Evolutionary conservation across 352 stramenopile genomes (phyloP).

Genomic region (Aphanomyces euteiches): DNA sequence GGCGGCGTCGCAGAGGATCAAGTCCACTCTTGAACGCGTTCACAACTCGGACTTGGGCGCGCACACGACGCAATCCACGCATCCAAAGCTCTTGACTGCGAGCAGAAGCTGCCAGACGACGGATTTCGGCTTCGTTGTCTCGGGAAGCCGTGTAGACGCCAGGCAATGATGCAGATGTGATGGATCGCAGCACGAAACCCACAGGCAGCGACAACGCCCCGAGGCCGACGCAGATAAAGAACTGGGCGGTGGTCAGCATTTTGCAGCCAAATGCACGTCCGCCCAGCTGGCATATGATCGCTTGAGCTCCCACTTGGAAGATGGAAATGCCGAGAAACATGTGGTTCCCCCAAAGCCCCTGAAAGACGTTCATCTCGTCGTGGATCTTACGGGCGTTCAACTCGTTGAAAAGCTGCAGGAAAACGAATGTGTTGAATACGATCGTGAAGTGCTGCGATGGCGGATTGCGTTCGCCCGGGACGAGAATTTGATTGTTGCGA

Average conservation of each 20-base stretch:
- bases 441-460: conserved; percentile 75
- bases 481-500: conserved; percentile 38
- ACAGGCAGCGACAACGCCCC: conserved; percentile 51
- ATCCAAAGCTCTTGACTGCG: conserved; percentile 63
- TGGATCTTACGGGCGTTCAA: conserved; percentile 45
- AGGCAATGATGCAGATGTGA: conserved; percentile 61
- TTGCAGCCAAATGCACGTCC: conserved; percentile 70
- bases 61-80: conserved; percentile 46
- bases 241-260: conserved; percentile 45
- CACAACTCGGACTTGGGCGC: conserved; percentile 56
- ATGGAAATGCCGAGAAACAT: conserved; percentile 91
- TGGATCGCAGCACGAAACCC: conserved; percentile 47
- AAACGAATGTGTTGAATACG: conserved; percentile 90
- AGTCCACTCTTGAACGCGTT: conserved; percentile 46
- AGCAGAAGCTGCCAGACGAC: conserved; percentile 32
- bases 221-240: conserved; percentile 55
- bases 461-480: background rate
- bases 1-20: background rate
- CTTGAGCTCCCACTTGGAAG: conserved; percentile 89
- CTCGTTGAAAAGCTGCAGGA: conserved; percentile 67
- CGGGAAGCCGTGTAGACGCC: conserved; percentile 38
- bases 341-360: conserved; percentile 85
- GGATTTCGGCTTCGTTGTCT: background rate
- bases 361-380: conserved; percentile 91
- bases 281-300: conserved; percentile 94